A percentile compares a stretch with the other conserved stretches of the same genome.
These are phyloP conservation scores for Gastrolobium bilobum DNA, from an alignment of 306 rosid species.

Conservation along the genomic window DNA sequence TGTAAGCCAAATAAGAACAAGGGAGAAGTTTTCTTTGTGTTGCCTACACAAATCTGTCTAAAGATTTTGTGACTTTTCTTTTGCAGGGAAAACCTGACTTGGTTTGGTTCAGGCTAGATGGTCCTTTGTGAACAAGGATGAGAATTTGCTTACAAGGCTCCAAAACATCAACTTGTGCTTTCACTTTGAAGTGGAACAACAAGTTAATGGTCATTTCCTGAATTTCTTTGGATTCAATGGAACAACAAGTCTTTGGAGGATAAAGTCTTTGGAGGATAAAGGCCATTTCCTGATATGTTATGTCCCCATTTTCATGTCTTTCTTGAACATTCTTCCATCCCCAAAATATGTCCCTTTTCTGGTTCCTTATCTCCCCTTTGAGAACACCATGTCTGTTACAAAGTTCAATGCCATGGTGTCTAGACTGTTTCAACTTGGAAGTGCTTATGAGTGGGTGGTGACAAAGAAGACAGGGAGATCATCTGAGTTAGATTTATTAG, in stretches of 20 bases:
- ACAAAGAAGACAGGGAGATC: conserved; percentile 98
- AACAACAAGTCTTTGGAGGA: conserved; percentile 97
- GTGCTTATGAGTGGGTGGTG: conserved; percentile 98
- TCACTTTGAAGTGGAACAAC: conserved; percentile 99
- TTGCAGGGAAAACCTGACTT: conserved; percentile 89
- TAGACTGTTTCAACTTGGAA: conserved; percentile 92
- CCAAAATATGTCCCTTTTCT: conserved; percentile 95
- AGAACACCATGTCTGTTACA: conserved; percentile 99
- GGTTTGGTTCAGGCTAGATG: conserved; percentile 96
- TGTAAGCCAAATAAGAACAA: background rate
- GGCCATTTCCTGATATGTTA: no score
- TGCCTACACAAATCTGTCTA: conserved; percentile 27
- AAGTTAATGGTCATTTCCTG: conserved; percentile 89
- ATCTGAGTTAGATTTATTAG: conserved; percentile 87
- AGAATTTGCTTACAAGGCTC: conserved; percentile 92
- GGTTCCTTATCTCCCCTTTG: conserved; percentile 92
- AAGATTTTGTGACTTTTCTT: conserved; percentile 27
- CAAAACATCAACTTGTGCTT: conserved; percentile 96
- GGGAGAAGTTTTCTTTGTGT: background rate
- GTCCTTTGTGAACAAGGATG: conserved; percentile 95
- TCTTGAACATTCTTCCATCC: conserved; percentile 93
- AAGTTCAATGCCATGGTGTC: conserved; percentile 99
- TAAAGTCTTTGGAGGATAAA: conserved; percentile 93
- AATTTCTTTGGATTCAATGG: conserved; percentile 99
- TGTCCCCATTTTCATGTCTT: conserved; percentile 89